Evolutionary conservation across 129 eudicot genomes (phyloP).

Genomic region (Calendula officinalis): DNA sequence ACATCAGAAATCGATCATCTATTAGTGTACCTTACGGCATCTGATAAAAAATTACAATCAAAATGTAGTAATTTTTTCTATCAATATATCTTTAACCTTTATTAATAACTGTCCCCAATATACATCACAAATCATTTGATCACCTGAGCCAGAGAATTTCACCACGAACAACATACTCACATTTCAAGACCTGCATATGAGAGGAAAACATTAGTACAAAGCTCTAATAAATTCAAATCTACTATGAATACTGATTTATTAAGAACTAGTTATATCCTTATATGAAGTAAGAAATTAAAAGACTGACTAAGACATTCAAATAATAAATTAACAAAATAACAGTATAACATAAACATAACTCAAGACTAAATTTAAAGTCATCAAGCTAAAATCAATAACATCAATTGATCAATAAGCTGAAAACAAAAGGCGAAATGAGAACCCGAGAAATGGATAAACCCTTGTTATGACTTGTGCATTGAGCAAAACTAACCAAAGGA

Average conservation of each 20-base stretch:
- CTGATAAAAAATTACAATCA: background rate
- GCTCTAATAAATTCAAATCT: background rate
- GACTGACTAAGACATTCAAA: background rate
- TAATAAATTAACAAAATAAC: background rate
- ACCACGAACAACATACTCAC: slow-evolving; percentile 99
- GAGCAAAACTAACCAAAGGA: too few relatives aligned
- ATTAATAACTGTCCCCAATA: background rate
- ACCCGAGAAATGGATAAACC: background rate
- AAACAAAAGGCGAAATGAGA: background rate
- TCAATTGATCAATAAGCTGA: slow-evolving; percentile 12
- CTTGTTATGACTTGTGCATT: too few relatives aligned
- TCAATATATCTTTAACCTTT: background rate
- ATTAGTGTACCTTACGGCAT: background rate
- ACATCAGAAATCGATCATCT: slow-evolving; percentile 14
- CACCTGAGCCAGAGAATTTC: slow-evolving; percentile 95
- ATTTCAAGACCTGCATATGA: slow-evolving; percentile 73
- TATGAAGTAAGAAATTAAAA: too few relatives aligned
- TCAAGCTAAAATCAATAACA: background rate
- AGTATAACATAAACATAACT: background rate
- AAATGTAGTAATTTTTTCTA: background rate
- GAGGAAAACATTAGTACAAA: slow-evolving; percentile 5
- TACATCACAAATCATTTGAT: background rate
- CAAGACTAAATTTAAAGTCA: background rate
- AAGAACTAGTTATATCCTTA: too few relatives aligned
- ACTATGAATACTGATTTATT: too few relatives aligned